Evolutionary conservation across 2,329 filamentous ascomycete species (phyloP), one percentile per base, ranked within the genome.

Genomic region (Colletotrichum simmondsii): DNA sequence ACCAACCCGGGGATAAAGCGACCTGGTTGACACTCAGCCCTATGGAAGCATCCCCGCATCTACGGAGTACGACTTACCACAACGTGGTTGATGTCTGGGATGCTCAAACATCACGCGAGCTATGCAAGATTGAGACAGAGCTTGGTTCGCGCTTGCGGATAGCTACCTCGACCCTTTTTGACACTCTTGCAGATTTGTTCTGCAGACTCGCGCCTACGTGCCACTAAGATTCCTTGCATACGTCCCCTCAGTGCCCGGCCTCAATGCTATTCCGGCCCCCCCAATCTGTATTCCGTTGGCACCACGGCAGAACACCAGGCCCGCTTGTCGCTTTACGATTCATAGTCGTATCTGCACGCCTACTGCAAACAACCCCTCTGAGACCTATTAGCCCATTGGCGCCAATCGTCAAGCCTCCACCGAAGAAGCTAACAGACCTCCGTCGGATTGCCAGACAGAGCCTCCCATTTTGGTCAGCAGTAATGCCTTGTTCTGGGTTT

Each of bases 11-110:
- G 24, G 6, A 37, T 5, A 37, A 16, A 42, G 22, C 32, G 16
- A 35, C 52, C 14, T 30, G 32, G 19, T 65, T 16, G 14, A 65
- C 6, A 12, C 32, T 57, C 71, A 72, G 71, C 66, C 71, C 71
- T 70, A 65, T 42, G 49, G 26, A 64, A 28, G 12, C 32, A 26
- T 58, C 58, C 46, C 59, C 65, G 19, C 65, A 67, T 60, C 64
- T 28, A 11, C 32, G 32, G 32, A 35, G 32, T 35, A 22, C 59
- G 49, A 61, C 42, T 65, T 49, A 57, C 49, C 14, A n/a, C n/a
- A 67, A 57, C 26, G 19, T 28, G 53, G 26, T 14, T 57, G 10
- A 22, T 46, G 35, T 60, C 57, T 54, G 30, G 52, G 46, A 46
- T n/a, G 35, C 53, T 46, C 59, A n/a, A 24, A 53, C 54, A 49